Evolutionary conservation across 164 flowering plant genomes (phyloP), one percentile per base, ranked within the genome.

Genomic region (Platanus orientalis): DNA sequence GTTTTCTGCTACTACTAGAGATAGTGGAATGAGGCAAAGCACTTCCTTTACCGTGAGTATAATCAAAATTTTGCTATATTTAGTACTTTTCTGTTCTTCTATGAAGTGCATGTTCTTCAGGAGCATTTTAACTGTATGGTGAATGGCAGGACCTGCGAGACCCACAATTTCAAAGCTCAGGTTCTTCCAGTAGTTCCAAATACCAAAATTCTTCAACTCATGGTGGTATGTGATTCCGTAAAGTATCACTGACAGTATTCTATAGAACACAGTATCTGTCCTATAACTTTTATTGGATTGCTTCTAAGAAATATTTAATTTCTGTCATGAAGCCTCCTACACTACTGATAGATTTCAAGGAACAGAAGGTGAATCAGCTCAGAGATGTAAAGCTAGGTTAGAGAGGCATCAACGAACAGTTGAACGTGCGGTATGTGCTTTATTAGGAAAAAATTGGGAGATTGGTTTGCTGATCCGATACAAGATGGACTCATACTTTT

Each of bases 371-470:
- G 98, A 90, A 80, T 81, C 98, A 65, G 86, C 90, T 64, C 84
- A 87, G 76, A 89, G 97, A 63, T 82, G 85, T 73, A 86, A 79
- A 79, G 96, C 99, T 66, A 84, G 90, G 71, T 75, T 89, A 24
- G 96, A 89, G 71, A 88, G 99, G 71, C 83, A 88, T 71, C 85
- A 73, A 13, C 80, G 99, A 60, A 91, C 96, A 67, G 84, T 80
- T 62, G 96, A 89, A 61, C 96, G 96, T 16, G 96, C 91, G 67
- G 99, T 94, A 83, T 60, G 86, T 76, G 17, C 34, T 19, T 13
- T 48, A 27, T 12, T 24, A 44, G 20, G 50, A 58, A 27, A 26
- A 29, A 14, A 36, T 28, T 1, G 21, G 28, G 28, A 12, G 27
- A 30, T 5, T 26, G 36, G 28, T 32, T 50, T 23, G 29, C 45